phyloP scores from a whole-genome alignment of 345 rosid species.

The Lumnitzera racemosa region DNA sequence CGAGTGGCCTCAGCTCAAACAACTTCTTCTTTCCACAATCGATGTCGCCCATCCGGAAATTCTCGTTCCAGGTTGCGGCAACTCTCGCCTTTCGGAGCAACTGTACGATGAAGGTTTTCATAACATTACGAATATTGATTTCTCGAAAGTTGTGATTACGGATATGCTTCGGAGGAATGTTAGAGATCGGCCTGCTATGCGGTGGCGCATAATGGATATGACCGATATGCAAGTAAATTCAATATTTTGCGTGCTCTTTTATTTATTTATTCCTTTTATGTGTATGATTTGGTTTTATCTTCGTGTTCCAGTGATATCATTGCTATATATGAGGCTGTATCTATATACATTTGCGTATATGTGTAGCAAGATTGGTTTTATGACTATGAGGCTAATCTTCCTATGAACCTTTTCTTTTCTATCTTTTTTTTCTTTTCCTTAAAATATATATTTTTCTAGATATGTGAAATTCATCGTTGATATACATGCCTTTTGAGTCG shows the following conservation, averaged over 20 bases:
- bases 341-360: too few relatives aligned
- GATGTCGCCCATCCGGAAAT: constrained; percentile 29
- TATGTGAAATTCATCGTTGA: not conserved
- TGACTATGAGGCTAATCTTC: too few relatives aligned
- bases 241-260: not conserved
- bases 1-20: constrained; percentile 82
- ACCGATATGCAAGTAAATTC: constrained; percentile 60
- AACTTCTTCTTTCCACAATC: constrained; percentile 52
- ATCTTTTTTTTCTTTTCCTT: not conserved
- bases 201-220: constrained; percentile 96
- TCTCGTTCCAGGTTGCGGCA: constrained; percentile 89
- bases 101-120: constrained; percentile 75
- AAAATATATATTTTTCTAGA: not conserved
- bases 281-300: not conserved
- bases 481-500: not conserved
- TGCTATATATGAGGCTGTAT: too few relatives aligned
- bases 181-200: constrained; percentile 61
- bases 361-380: too few relatives aligned
- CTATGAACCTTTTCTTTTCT: not conserved
- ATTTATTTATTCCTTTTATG: not conserved
- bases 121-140: constrained; percentile 67
- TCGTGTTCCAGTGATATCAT: too few relatives aligned
- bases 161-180: constrained; percentile 87
- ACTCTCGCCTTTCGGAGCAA: constrained; percentile 76
- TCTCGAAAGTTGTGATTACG: constrained; percentile 81